Evolutionary conservation across 345 rosid species (phyloP), one percentile per base, ranked within the genome.

Genomic region (Rhodomyrtus tomentosa): DNA sequence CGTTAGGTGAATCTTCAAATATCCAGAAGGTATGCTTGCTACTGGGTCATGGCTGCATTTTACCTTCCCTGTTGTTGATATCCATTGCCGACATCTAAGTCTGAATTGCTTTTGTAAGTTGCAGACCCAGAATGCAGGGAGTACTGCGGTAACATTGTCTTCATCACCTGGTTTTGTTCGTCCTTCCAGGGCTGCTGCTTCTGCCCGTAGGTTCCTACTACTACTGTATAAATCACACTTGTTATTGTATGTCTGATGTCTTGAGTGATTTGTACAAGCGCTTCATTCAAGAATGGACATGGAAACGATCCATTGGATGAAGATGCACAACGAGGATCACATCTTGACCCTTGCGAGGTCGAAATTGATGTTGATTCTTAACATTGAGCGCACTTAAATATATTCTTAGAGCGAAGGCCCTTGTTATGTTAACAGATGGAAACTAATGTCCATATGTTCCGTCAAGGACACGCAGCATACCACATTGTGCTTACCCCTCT

Each of bases 151-250:
- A 82, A 58, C 94, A 85, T 85, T 92, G 79, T 88, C 95, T 74
- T 86, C 92, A 83, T 88, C 94, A 38, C 88, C 92, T 85, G 94
- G 95, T 87, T 91, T 93, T 87, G 85, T 84, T 87, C 98, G 94
- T 82, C 90, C 95, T 56, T 40, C 94, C 54, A 92, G 99, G 56
- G 96, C 83, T 79, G 92, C 87, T 86, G 83, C 96, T 84, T 95
- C 99, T 27, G 92, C 98, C 25, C 95, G 99, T 97, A 95, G 90
- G 84, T 82, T 88, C 82, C 83, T 84, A 51, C 10, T 55, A 84
- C 85, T 59, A 9, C 74, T 68, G 45, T 68, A 36, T 68, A 68
- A 68, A 32, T 68, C 45, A 36, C 2, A 36, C 7, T 42, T 68
- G 76, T 86, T 84, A n/a, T 53, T 27, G 51, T 50, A 51, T 49